phyloP scores from a whole-genome alignment of 2,329 filamentous ascomycete species.

The Zymoseptoria passerinii region DNA sequence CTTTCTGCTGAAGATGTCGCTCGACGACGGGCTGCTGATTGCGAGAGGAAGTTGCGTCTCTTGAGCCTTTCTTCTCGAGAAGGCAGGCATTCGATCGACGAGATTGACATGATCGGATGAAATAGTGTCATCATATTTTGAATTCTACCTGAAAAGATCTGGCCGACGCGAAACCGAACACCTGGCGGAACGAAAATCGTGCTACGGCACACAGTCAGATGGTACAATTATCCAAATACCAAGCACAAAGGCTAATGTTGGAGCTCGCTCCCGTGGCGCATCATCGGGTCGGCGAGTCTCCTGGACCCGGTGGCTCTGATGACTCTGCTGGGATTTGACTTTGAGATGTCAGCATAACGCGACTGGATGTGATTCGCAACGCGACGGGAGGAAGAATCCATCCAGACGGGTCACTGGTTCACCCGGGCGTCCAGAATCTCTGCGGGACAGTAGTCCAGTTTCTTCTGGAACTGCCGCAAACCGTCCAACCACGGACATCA shows the following conservation, averaged over 20 bases:
- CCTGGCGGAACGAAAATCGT: not conserved
- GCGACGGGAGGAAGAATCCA: not conserved
- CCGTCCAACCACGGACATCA: not conserved
- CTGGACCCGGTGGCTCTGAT: not conserved
- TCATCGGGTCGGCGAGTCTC: not conserved
- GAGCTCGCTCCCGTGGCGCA: not conserved
- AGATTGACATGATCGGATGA: slow-evolving; percentile 23
- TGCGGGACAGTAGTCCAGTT: not conserved
- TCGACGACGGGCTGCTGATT: slow-evolving; percentile 15
- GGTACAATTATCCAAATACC: not conserved
- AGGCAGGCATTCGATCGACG: slow-evolving; percentile 9
- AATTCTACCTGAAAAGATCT: not conserved
- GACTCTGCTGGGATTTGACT: not conserved
- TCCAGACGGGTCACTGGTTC: not conserved
- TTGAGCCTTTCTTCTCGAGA: slow-evolving; percentile 18
- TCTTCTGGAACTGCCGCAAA: not conserved
- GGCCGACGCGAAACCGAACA: too few relatives aligned
- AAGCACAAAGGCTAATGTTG: not conserved
- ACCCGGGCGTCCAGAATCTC: not conserved
- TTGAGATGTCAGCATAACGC: not conserved
- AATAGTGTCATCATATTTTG: not conserved
- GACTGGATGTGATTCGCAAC: slow-evolving; percentile 1
- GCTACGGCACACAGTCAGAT: not conserved
- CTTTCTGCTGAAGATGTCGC: slow-evolving; percentile 24
- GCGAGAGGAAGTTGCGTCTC: slow-evolving; percentile 21